phyloP scores from a whole-genome alignment of 257 asterid species.

The Echium plantagineum region DNA sequence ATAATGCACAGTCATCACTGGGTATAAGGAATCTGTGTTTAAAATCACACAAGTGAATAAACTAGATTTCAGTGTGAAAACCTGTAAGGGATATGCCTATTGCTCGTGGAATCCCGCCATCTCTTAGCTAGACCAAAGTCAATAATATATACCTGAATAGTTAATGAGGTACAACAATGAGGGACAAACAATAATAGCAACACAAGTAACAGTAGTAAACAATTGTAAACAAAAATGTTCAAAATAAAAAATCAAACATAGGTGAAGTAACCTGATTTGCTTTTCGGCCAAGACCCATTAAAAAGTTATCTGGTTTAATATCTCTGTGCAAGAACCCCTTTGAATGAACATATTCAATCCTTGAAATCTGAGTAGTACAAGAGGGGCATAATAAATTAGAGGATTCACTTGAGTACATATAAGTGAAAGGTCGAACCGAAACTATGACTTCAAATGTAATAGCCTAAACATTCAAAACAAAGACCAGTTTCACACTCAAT shows the following conservation, averaged over 20 bases:
- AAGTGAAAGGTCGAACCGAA: not conserved
- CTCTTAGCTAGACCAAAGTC: slow-evolving; percentile 96
- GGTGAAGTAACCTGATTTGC: slow-evolving; percentile 64
- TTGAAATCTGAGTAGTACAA: slow-evolving; percentile 52
- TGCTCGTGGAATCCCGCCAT: slow-evolving; percentile 70
- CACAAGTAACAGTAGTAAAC: not conserved
- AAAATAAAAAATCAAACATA: not conserved
- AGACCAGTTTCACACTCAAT: not conserved
- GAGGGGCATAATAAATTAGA: not conserved
- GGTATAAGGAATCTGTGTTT: not conserved
- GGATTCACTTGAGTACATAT: not conserved
- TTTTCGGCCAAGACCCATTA: slow-evolving; percentile 97
- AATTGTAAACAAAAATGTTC: no score
- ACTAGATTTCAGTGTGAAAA: slow-evolving; percentile 9
- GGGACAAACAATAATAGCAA: slow-evolving; percentile 9
- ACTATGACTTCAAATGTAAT: no score
- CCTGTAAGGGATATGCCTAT: slow-evolving; percentile 95
- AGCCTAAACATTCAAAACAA: no score
- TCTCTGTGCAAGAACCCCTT: slow-evolving; percentile 92
- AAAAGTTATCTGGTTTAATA: slow-evolving; percentile 92
- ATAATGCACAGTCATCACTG: not conserved
- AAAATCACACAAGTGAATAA: not conserved
- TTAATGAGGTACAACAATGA: slow-evolving; percentile 7
- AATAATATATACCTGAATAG: slow-evolving; percentile 65
- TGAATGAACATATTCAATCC: slow-evolving; percentile 85